A percentile compares a stretch with the other conserved stretches of the same genome.
phyloP scores from a whole-genome alignment of 73 alveolate genomes.

The Tetrahymena borealis region DNA sequence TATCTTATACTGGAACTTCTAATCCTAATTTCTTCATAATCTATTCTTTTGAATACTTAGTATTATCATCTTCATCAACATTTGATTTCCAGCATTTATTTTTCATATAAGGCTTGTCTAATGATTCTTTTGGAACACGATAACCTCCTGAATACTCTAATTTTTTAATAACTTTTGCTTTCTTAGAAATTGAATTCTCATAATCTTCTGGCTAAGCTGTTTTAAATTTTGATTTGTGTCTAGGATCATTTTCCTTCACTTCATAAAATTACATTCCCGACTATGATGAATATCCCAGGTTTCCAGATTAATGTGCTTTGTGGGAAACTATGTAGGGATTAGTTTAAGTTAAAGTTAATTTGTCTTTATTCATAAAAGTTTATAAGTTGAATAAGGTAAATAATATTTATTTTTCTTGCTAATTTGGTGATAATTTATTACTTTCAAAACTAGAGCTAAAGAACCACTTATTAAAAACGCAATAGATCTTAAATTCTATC shows the following conservation, averaged over 20 bases:
- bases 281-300: background rate
- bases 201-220: background rate
- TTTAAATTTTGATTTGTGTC: background rate
- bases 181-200: background rate
- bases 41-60: background rate
- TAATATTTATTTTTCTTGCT: background rate
- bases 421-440: too few species aligned
- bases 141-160: background rate
- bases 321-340: background rate
- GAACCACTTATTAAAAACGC: too few species aligned
- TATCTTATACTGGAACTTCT: background rate
- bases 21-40: background rate
- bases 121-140: background rate
- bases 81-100: background rate
- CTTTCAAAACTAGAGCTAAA: too few species aligned
- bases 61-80: background rate
- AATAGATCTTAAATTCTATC: too few species aligned
- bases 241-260: background rate
- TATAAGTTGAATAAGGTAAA: too few species aligned
- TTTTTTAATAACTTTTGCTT: background rate
- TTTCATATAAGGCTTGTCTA: background rate
- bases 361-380: background rate
- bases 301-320: background rate
- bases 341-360: background rate
- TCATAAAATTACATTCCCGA: background rate